Percentiles rank a stretch among this genome's conserved stretches.
Conservation (phyloP, 495 filamentous ascomycete genomes). For the Talaromyces stipitatus region DNA sequence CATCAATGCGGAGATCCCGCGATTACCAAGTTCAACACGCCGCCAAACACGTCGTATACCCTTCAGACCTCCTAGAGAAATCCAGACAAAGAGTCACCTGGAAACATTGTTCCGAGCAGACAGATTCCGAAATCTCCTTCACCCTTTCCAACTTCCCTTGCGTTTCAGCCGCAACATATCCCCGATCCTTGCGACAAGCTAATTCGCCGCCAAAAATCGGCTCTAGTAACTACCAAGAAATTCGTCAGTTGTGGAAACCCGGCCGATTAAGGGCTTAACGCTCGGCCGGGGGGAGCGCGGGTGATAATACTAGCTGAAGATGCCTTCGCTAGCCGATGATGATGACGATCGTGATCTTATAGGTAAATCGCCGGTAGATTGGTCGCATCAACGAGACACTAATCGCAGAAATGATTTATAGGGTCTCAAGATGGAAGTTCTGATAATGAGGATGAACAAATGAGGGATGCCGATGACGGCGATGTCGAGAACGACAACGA, state of each 20-base stretch:
- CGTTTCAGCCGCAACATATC: neutral
- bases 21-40: no score
- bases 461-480: conserved; percentile 55
- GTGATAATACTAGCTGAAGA: neutral
- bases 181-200: neutral
- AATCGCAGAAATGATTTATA: conserved; percentile 15
- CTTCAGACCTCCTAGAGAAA: no score
- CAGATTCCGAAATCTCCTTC: neutral
- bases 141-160: no score
- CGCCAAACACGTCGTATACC: no score
- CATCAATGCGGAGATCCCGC: conserved; percentile 5
- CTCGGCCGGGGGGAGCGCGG: neutral
- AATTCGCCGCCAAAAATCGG: neutral
- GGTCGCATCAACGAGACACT: conserved; percentile 5
- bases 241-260: neutral
- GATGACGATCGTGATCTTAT: conserved; percentile 50
- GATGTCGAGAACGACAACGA: conserved; percentile 53
- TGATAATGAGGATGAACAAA: conserved; percentile 64
- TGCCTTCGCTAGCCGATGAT: conserved; percentile 25
- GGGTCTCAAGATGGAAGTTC: conserved; percentile 58
- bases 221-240: neutral
- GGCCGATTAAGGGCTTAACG: neutral
- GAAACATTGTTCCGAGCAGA: no score
- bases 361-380: conserved; percentile 23
- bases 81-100: no score